phyloP scores from a whole-genome alignment of 805 yeast genomes.

The Cyberlindnera xishuangbannaensis region DNA sequence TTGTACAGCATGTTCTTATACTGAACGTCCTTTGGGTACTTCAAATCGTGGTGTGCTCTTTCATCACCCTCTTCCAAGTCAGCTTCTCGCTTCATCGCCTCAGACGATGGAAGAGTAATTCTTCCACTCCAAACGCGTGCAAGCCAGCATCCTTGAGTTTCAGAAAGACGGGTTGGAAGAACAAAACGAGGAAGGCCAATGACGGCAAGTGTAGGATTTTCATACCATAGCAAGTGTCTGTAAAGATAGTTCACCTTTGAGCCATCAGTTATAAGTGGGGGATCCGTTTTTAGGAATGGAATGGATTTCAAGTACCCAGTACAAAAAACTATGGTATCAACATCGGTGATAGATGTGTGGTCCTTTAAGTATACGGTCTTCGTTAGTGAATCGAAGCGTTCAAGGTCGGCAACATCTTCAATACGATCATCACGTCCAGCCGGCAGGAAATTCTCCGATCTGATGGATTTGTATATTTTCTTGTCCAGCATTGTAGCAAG shows the following conservation, averaged over 20 bases:
- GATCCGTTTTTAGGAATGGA: conserved; percentile 47
- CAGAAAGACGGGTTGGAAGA: conserved; percentile 56
- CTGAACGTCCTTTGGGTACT: conserved; percentile 51
- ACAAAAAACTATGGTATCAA: conserved; percentile 60
- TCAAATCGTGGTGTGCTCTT: conserved; percentile 45
- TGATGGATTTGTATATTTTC: conserved; percentile 41
- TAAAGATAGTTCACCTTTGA: conserved; percentile 46
- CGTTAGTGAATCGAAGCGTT: conserved; percentile 31
- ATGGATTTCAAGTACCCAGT: conserved; percentile 69
- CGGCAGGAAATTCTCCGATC: conserved; percentile 40
- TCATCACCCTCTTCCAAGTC: conserved; percentile 41
- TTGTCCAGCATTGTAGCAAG: conserved; percentile 38
- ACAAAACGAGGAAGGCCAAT: conserved; percentile 58
- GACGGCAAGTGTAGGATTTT: conserved; percentile 60
- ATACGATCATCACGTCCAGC: conserved; percentile 39
- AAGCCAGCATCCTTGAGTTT: conserved; percentile 59
- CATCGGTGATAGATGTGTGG: conserved; percentile 38
- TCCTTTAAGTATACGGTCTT: conserved; percentile 40
- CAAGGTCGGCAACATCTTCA: conserved; percentile 38
- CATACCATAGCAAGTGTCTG: conserved; percentile 50
- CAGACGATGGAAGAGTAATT: conserved; percentile 41
- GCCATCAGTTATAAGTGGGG: conserved; percentile 38
- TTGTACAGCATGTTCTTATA: conserved; percentile 44
- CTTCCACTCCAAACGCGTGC: conserved; percentile 58
- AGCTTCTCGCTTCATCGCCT: conserved; percentile 43